Evolutionary conservation across 2,329 filamentous ascomycete species (phyloP).

Genomic region (Phoma herbarum): DNA sequence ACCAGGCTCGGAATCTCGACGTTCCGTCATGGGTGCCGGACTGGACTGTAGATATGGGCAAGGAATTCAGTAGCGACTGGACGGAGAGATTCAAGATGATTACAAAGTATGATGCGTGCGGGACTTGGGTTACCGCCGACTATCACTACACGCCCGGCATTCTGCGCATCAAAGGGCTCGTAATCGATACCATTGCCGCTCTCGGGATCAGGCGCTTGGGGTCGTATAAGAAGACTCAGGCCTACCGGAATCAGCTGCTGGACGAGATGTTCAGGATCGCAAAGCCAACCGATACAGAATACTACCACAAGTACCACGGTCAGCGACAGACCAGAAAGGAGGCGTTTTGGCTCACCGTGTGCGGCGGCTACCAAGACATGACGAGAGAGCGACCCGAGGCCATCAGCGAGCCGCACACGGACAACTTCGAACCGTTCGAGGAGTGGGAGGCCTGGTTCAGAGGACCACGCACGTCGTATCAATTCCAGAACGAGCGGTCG

Average conservation of each 20-base stretch:
- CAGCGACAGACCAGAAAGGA: slow-evolving; percentile 11
- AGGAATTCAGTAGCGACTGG: slow-evolving; percentile 15
- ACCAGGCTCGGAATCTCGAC: slow-evolving; percentile 6
- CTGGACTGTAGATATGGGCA: slow-evolving; percentile 10
- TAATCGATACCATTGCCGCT: slow-evolving; percentile 1
- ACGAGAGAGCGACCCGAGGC: neutral
- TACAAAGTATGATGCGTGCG: slow-evolving; percentile 8
- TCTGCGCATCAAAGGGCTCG: neutral
- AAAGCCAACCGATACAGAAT: neutral
- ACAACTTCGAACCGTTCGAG: neutral
- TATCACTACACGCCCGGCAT: neutral
- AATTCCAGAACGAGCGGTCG: neutral
- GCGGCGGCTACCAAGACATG: slow-evolving; percentile 3
- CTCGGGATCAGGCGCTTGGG: slow-evolving; percentile 2
- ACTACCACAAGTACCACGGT: neutral
- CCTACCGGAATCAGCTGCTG: slow-evolving; percentile 7
- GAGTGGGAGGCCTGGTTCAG: slow-evolving; percentile 14
- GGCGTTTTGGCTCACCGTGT: slow-evolving; percentile 17
- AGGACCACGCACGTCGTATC: slow-evolving; percentile 8
- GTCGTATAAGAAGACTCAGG: slow-evolving; percentile 10
- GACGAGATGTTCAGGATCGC: slow-evolving; percentile 10
- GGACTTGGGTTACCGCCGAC: neutral
- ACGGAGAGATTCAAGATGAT: slow-evolving; percentile 2
- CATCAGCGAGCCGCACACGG: neutral
- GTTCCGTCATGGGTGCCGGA: slow-evolving; percentile 11